Evolutionary conservation across 2,329 filamentous ascomycete species (phyloP), one percentile per base, ranked within the genome.

Genomic region (Saccharata proteae): DNA sequence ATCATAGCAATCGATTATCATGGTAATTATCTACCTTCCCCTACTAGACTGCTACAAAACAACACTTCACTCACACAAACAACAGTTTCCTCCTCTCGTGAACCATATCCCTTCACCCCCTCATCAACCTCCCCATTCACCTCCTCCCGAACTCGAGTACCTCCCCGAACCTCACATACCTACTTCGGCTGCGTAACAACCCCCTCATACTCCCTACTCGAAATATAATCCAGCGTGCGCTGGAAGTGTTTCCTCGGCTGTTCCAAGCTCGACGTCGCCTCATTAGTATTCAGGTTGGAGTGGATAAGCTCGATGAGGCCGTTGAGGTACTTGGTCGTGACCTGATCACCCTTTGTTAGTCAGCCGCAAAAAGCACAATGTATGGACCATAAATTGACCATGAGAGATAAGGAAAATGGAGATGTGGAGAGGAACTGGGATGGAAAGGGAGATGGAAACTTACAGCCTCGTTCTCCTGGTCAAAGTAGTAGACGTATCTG

Each of bases 401-500:
- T 4, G 12, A 23, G 12, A 27, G 20, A 9, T 22, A n/a, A n/a
- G 14, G 26, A n/a, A n/a, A n/a, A n/a, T n/a, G n/a, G n/a, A n/a
- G 28, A 30, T 3, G 16, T 21, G 4, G 23, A 26, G 20, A 30
- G 12, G 19, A 21, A 16, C 28, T 15, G 13, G 27, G n/a, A n/a
- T n/a, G n/a, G n/a, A n/a, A n/a, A n/a, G 3, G 26, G 17, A 10
- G 27, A 4, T n/a, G 8, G 19, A 16, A 14, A 56, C 68, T 59
- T 57, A 73, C 90, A 43, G 86, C 86, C 61, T 98, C 90, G 58
- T 98, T 98, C 53, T 93, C 84, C 57, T 98, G 88, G 57, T 98
- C 90, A 62, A 94, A 98, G 64, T 96, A 98, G 58, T 98, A 98
- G 32, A 96, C 86, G 54, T 98, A 98, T 57, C 90, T 77, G 57